Evolutionary conservation across 78 protist genomes (phyloP), one percentile per base, ranked within the genome.

Genomic region (Polysphondylium violaceum): DNA sequence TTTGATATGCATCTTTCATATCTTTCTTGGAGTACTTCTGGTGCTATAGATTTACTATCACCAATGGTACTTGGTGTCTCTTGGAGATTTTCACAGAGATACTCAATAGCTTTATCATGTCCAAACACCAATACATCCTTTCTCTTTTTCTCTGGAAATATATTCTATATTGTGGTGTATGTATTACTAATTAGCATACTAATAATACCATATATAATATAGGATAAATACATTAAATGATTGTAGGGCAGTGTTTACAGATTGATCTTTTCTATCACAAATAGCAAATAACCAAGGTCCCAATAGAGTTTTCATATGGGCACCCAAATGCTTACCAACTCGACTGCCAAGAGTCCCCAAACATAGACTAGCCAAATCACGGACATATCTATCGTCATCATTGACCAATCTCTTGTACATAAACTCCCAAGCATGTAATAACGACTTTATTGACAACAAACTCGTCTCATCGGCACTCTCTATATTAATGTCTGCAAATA

Each of bases 101-200:
- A 81, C 9, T 71, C 56, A 7, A 81, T 23, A n/a, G 89, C 77
- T n/a, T 29, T 25, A 36, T 81, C 89, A 53, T 81, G 89, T 44
- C 64, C 89, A 68, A 81, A 81, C 25, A 29, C 51, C 35, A 67
- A 81, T n/a, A 81, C 89, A 55, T 81, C 89, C 2, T 56, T 64
- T 81, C 77, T 44, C 61, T 67, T 81, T 40, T 81, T 81, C 61
- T 81, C 89, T 68, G 89, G 89, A 31, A 81, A 81, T 29, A 81
- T 81, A 53, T 27, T 67, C 67, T 79, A 50, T 5, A 41, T n/a
- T n/a, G n/a, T n/a, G n/a, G n/a, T n/a, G n/a, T n/a, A n/a, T n/a
- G n/a, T n/a, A n/a, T 14, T 16, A 23, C 4, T 16, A 17, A 55
- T 19, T 4, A 55, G 4, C 11, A 12, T 55, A 65, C 1, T 29